Conservation (phyloP, 306 rosid species). For the Trifolium subterraneum region DNA sequence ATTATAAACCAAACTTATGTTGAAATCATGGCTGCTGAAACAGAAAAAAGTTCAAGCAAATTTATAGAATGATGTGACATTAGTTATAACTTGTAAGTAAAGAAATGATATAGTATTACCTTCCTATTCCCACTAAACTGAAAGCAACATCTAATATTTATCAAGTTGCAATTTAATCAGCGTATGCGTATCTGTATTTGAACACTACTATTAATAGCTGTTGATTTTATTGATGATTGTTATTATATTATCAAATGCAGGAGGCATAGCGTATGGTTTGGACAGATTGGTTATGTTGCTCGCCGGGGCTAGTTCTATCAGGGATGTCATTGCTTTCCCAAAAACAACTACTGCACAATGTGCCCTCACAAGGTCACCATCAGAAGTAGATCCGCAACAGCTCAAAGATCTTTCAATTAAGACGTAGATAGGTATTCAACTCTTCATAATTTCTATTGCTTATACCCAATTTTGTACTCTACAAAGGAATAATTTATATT, state of each 20-base stretch:
- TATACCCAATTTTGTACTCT: slow-evolving; percentile 37
- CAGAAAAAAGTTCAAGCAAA: neutral
- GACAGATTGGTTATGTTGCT: slow-evolving; percentile 92
- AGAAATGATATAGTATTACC: neutral
- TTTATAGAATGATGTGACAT: neutral
- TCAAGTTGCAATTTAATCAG: neutral
- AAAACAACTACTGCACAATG: slow-evolving; percentile 93
- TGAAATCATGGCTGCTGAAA: neutral
- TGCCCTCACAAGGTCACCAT: slow-evolving; percentile 84
- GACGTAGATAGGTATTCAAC: slow-evolving; percentile 36
- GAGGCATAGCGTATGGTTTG: slow-evolving; percentile 91
- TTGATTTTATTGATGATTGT: neutral
- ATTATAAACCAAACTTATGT: neutral
- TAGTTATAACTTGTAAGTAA: neutral
- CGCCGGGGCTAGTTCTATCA: slow-evolving; percentile 84
- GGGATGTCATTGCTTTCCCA: slow-evolving; percentile 97
- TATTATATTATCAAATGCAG: slow-evolving; percentile 46
- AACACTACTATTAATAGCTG: neutral
- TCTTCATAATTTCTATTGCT: slow-evolving; percentile 11
- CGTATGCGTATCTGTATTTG: neutral
- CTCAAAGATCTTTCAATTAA: slow-evolving; percentile 67
- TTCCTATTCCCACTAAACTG: neutral
- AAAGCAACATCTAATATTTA: neutral
- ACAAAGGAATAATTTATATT: slow-evolving; percentile 23
- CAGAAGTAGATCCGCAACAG: slow-evolving; percentile 90